Evolutionary conservation across 2,329 filamentous ascomycete genomes (phyloP), one percentile per base, ranked within the genome.

Genomic region (Diaporthe humulicola): DNA sequence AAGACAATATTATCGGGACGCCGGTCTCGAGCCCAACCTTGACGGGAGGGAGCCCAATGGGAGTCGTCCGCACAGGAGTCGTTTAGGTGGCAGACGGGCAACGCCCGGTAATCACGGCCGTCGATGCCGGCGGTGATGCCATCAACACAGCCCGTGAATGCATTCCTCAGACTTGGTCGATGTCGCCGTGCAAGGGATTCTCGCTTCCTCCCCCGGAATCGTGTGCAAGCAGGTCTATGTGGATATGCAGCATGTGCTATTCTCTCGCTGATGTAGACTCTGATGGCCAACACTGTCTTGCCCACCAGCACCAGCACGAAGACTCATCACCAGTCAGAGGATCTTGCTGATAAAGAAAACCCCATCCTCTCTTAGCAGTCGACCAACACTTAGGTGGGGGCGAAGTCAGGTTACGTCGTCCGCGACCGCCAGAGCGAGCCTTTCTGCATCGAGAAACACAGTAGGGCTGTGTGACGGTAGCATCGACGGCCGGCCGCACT

Each of bases 381-480:
- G 33, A 22, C 22, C 19, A 17, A 50, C 19, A 17, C 25, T 15
- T 19, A 30, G 8, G 30, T 22, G 8, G 25, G 25, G 22, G 25
- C 3, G 17, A 38, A n/a, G 8, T 9, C 17, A 17, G 25, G 22
- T 10, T 4, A 25, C 22, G 12, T 9, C 33, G 36, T 19, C 57
- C n/a, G 17, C 25, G 3, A 22, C 36, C 57, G 36, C 22, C 12
- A 10, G 57, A 30, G 17, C 38, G 28, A n/a, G 60, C 40, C 19
- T 58, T 38, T 48, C 60, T 64, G 60, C 40, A 48, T 30, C 28
- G 40, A 69, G 33, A 69, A 15, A 38, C 2, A 38, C 2, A 40
- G n/a, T 22, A 28, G 48, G 45, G 64, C 33, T 8, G 48, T 69
- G 64, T 54, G 64, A 69, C 64, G 48, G 64, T 54, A n/a, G 19